Base-by-base conservation (phyloP, 345 rosid species). In the Cochlearia excelsa region DNA sequence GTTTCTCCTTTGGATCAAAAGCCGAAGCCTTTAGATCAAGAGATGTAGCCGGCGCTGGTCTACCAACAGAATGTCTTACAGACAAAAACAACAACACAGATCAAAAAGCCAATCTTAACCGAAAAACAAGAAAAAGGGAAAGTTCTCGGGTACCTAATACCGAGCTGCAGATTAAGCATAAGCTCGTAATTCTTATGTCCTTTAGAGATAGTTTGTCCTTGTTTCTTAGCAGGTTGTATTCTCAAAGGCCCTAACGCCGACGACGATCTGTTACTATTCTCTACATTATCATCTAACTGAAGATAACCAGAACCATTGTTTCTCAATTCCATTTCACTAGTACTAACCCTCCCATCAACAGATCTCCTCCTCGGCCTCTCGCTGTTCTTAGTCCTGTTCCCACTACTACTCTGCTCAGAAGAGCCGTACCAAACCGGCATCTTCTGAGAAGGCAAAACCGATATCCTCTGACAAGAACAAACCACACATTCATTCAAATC, bases 131-230 rank as follows among this genome's bases (percentile, higher is more conserved):
- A 43, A 43, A 7, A 35, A 0, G 9, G 23, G 1, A 26, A 9
- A 35, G 35, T 16, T 16, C 23, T 16, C 23, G 23, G 23, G 1
- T 77, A 90, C 99, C 99, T 89, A 74, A 94, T 90, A 57, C 99
- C 99, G 11, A 90, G 65, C 80, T 94, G 99, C 73, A 94, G 81
- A 73, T 94, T 90, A 51, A 94, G 97, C 99, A 94, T 94, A 59
- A 94, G 95, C 5, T 94, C 97, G 61, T 87, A 94, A 59, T 94
- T 94, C 75, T 86, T 87, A 55, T 94, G 99, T 27, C 97, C 99
- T 78, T 86, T 94, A 2, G 87, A 75, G 57, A 94, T 90, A 1
- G 92, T 90, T 59, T 66, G 81, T 29, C 99, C 99, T 69, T 90
- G 92, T 76, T 66, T 84, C 83, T 79, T 90, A 29, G 74, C 68